A percentile compares a stretch with the other conserved stretches of the same genome.
Evolutionary conservation across 2,329 filamentous ascomycete genomes (phyloP).

Genomic region (Fusarium sp.): DNA sequence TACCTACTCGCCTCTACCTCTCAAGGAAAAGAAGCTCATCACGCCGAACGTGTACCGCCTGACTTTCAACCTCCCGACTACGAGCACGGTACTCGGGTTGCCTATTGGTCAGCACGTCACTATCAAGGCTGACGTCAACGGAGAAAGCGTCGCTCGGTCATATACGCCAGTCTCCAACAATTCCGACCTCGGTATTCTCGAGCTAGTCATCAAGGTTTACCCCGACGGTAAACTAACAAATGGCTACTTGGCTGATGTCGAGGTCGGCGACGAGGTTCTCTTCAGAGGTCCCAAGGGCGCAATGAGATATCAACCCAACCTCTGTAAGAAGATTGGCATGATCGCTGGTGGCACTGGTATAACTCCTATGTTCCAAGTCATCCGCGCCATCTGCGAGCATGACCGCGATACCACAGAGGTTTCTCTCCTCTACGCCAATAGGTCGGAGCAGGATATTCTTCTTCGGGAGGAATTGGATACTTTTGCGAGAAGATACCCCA

Average conservation of each 20-base stretch:
- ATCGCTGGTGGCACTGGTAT: constrained; percentile 60
- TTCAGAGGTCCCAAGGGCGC: constrained; percentile 70
- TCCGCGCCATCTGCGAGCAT: constrained; percentile 73
- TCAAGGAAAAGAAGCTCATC: neutral
- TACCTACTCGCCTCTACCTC: neutral
- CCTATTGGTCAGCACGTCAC: constrained; percentile 69
- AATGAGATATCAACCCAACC: constrained; percentile 62
- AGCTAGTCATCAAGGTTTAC: constrained; percentile 65
- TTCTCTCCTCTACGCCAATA: constrained; percentile 70
- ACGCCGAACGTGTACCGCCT: constrained; percentile 59
- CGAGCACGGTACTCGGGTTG: constrained; percentile 61
- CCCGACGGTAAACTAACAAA: constrained; percentile 63
- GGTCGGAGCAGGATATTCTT: constrained; percentile 69
- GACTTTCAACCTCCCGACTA: constrained; percentile 61
- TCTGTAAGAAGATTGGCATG: constrained; percentile 65
- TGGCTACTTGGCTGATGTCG: constrained; percentile 60
- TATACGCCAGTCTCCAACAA: constrained; percentile 69
- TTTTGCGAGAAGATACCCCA: constrained; percentile 63
- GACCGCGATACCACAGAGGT: constrained; percentile 67
- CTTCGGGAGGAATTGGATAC: constrained; percentile 66
- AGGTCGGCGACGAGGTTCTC: constrained; percentile 62
- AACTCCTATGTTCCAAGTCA: constrained; percentile 63
- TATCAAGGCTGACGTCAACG: constrained; percentile 61
- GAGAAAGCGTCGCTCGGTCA: constrained; percentile 61
- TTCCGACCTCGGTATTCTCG: constrained; percentile 61